Percentiles rank a stretch among this genome's conserved stretches.
Evolutionary conservation across 1,139 yeast genomes (phyloP).

Genomic region (Ogataea hybrid): DNA sequence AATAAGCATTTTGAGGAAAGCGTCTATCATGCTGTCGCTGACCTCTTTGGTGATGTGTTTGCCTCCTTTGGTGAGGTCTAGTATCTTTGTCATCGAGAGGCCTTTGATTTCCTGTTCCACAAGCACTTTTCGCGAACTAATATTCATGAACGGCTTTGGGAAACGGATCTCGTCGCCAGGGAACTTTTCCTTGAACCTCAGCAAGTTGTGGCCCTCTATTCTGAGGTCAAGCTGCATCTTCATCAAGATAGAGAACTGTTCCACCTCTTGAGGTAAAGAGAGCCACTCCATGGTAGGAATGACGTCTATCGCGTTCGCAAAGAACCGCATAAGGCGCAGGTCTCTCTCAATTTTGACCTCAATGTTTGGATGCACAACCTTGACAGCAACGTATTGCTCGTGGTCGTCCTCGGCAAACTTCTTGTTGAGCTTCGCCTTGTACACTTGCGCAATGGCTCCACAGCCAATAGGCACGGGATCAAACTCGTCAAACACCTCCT

Average conservation of each 20-base stretch:
- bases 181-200: slow-evolving; percentile 66
- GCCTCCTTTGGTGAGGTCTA: slow-evolving; percentile 42
- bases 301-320: slow-evolving; percentile 65
- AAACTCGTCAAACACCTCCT: slow-evolving; percentile 82
- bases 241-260: slow-evolving; percentile 84
- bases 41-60: slow-evolving; percentile 66
- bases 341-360: slow-evolving; percentile 74
- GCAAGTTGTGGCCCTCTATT: slow-evolving; percentile 81
- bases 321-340: slow-evolving; percentile 74
- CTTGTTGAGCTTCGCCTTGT: slow-evolving; percentile 63
- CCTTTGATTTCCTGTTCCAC: slow-evolving; percentile 88
- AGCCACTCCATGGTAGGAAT: slow-evolving; percentile 98
- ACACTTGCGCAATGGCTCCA: slow-evolving; percentile 97
- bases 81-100: slow-evolving; percentile 73
- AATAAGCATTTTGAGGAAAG: slow-evolving; percentile 88
- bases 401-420: slow-evolving; percentile 38
- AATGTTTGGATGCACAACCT: slow-evolving; percentile 88
- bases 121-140: slow-evolving; percentile 69
- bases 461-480: slow-evolving; percentile 79
- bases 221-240: slow-evolving; percentile 83
- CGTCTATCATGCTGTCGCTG: slow-evolving; percentile 85
- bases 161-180: slow-evolving; percentile 65
- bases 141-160: slow-evolving; percentile 70
- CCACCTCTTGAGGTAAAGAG: slow-evolving; percentile 91
- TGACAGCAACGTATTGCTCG: slow-evolving; percentile 74